Base-by-base conservation (phyloP, 192 early-diverging fungal genomes). In the Mortierella claussenii region DNA sequence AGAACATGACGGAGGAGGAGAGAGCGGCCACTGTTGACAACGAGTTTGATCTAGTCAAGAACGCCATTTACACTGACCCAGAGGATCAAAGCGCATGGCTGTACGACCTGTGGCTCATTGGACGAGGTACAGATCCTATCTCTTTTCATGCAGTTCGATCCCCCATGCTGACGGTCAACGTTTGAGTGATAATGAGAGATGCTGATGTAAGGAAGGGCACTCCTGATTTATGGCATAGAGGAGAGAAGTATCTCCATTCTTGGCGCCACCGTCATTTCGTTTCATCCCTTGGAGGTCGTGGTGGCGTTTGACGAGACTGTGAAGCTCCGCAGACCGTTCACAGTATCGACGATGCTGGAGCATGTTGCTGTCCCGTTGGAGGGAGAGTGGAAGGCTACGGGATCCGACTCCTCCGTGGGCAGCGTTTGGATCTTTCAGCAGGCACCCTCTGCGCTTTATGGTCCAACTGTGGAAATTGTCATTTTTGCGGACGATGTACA, bases 61-160 rank as follows among this genome's bases (percentile, higher is more conserved):
- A 94, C 53, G 98, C 97, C 3, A 86, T 97, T 32, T 99, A 92
- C 65, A 99, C 97, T 6, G 97, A 99, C 64, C 98, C 98, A 12
- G 91, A 92, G 27, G 96, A 99, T 80, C 97, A 98, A 79, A 93
- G 90, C 58, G 96, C 95, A 17, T 99, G 98, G 98, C 82, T 99
- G 17, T 99, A 99, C 83, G 89, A 96, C 50, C 88, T 92, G 51
- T 98, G 95, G 94, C 83, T 99, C 33, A 82, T 98, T n/a, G 94
- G 83, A 28, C 67, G 70, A 73, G 83, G 85, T 84, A 65, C 20
- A 47, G n/a, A n/a, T n/a, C n/a, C n/a, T n/a, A n/a, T n/a, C n/a
- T n/a, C n/a, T n/a, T n/a, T n/a, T n/a, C n/a, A n/a, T n/a, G n/a
- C n/a, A n/a, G n/a, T n/a, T n/a, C n/a, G n/a, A n/a, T n/a, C n/a